A percentile compares a stretch with the other conserved stretches of the same genome.
Evolutionary conservation across 805 yeast species (phyloP).

Genomic region (Cyberlindnera americana): DNA sequence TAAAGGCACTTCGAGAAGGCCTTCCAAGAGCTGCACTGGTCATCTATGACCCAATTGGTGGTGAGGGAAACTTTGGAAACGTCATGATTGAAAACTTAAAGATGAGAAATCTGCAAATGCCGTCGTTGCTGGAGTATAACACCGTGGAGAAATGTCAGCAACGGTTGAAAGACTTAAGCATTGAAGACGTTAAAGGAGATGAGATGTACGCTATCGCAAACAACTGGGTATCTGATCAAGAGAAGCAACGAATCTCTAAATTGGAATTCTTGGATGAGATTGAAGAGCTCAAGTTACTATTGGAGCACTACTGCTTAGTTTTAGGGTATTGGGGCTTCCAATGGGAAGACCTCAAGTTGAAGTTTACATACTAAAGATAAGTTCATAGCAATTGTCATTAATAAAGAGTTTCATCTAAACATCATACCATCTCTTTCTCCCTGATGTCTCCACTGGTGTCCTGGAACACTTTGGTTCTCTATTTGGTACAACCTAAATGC

Average conservation of each 20-base stretch:
- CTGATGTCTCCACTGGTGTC: conserved; percentile 65
- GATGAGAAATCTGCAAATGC: conserved; percentile 42
- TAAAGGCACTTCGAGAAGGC: conserved; percentile 30
- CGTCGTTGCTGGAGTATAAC: conserved; percentile 36
- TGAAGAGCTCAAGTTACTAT: conserved; percentile 50
- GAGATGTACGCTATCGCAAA: conserved; percentile 34
- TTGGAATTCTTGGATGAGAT: conserved; percentile 57
- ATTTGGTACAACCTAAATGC: conserved; percentile 77
- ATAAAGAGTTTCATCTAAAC: too few species aligned
- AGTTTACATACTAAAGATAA: not conserved
- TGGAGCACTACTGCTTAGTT: conserved; percentile 49
- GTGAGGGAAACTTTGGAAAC: conserved; percentile 47
- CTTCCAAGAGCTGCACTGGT: conserved; percentile 29
- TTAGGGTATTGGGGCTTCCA: conserved; percentile 26
- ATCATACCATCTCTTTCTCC: conserved; percentile 69
- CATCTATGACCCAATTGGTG: conserved; percentile 60
- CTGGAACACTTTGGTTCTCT: conserved; percentile 63
- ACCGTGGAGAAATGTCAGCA: conserved; percentile 28
- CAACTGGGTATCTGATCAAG: conserved; percentile 34
- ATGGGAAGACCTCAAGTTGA: conserved; percentile 20
- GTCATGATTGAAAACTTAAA: conserved; percentile 51
- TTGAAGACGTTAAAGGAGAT: conserved; percentile 13
- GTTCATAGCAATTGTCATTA: conserved; percentile 11
- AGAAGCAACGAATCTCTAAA: conserved; percentile 38
- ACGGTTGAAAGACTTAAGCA: conserved; percentile 17